These are phyloP conservation scores for Naganishia sp. DNA, from an alignment of 1,284 basidiomycete species.

Conservation along the genomic window DNA sequence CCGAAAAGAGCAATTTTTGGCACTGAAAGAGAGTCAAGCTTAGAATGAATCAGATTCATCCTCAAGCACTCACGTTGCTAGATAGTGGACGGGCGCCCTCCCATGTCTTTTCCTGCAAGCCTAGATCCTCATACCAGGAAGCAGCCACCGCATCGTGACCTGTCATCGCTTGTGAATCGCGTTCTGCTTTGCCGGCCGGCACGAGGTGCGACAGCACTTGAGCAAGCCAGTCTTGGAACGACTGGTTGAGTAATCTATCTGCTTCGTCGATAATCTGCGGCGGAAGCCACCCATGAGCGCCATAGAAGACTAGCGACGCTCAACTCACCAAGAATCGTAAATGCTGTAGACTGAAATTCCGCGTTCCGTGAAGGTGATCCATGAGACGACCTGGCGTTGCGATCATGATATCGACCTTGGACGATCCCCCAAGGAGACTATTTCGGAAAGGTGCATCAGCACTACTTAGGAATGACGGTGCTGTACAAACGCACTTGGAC, in stretches of 20 bases:
- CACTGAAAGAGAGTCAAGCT: slow-evolving; percentile 60
- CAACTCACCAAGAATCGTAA: slow-evolving; percentile 77
- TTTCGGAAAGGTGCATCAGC: no score
- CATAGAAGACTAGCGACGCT: neutral
- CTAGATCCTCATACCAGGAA: slow-evolving; percentile 50
- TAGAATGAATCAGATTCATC: neutral
- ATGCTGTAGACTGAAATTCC: slow-evolving; percentile 89
- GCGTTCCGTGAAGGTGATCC: slow-evolving; percentile 85
- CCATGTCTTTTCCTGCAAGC: slow-evolving; percentile 32
- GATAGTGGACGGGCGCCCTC: slow-evolving; percentile 35
- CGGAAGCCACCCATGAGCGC: slow-evolving; percentile 2
- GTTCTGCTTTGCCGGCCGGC: slow-evolving; percentile 44
- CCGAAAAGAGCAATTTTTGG: slow-evolving; percentile 95
- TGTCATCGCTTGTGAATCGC: slow-evolving; percentile 14
- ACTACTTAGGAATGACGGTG: no score
- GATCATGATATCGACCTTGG: slow-evolving; percentile 89
- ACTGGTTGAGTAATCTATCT: slow-evolving; percentile 88
- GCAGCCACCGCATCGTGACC: slow-evolving; percentile 56
- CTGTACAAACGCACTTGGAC: slow-evolving; percentile 36
- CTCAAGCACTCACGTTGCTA: slow-evolving; percentile 20
- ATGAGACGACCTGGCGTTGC: slow-evolving; percentile 94
- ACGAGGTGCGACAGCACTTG: slow-evolving; percentile 73
- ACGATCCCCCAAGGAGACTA: slow-evolving; percentile 63
- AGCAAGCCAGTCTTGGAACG: slow-evolving; percentile 92
- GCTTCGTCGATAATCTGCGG: slow-evolving; percentile 93